Conservation (phyloP, 1,284 basidiomycete species). For the Ustilago loliicola region DNA sequence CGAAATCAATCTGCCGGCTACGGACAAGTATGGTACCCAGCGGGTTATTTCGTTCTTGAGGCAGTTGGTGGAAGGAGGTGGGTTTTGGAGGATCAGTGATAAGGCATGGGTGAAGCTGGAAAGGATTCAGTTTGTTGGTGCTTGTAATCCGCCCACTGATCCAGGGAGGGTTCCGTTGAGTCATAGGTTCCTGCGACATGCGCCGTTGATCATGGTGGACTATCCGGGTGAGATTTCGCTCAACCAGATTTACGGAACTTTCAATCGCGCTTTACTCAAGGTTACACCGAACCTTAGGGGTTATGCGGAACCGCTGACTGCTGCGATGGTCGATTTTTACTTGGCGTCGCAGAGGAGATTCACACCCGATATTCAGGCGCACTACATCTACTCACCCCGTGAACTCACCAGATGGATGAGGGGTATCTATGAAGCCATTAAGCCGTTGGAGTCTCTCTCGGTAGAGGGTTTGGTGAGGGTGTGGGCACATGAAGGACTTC, state of each 20-base stretch:
- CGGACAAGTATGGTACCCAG: constrained; percentile 98
- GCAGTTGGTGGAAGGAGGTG: constrained; percentile 93
- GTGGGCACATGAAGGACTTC: constrained; percentile 98
- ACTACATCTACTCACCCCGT: constrained; percentile 99
- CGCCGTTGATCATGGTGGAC: constrained; percentile 99
- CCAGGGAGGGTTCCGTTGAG: constrained; percentile 98
- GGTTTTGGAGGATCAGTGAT: constrained; percentile 94
- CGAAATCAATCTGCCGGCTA: constrained; percentile 97
- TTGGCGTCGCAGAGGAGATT: constrained; percentile 92
- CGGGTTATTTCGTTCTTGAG: constrained; percentile 98
- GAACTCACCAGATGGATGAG: constrained; percentile 98
- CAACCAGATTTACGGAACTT: constrained; percentile 99
- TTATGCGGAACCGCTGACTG: constrained; percentile 93
- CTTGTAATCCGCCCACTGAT: constrained; percentile 99
- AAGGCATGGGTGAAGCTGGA: constrained; percentile 98
- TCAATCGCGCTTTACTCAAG: constrained; percentile 95
- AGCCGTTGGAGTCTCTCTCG: constrained; percentile 87
- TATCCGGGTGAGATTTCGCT: constrained; percentile 97
- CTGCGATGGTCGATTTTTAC: constrained; percentile 98
- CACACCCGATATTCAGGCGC: constrained; percentile 94
- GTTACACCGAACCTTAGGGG: constrained; percentile 92
- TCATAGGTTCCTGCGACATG: constrained; percentile 96
- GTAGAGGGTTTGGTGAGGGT: constrained; percentile 95
- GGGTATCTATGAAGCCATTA: constrained; percentile 96
- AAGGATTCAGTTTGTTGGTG: constrained; percentile 98